Conservation (phyloP, 2,329 filamentous ascomycete species). For the Podosphaera fusca region DNA sequence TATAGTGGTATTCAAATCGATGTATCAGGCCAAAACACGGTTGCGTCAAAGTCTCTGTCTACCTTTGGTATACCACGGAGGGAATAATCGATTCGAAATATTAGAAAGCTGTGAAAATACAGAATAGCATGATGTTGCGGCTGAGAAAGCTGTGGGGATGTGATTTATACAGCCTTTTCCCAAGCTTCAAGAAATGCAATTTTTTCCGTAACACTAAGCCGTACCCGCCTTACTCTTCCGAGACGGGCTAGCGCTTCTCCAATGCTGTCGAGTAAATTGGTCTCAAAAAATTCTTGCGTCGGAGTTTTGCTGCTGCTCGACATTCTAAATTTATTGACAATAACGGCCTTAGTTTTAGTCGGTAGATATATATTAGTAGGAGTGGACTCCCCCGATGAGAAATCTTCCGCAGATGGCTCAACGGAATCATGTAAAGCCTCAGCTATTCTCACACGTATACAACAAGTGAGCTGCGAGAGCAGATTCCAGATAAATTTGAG, state of each 20-base stretch:
- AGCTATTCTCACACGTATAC: slow-evolving; percentile 75
- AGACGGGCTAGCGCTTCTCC: slow-evolving; percentile 71
- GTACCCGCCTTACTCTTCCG: slow-evolving; percentile 72
- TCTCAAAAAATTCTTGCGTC: slow-evolving; percentile 19
- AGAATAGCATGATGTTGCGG: no score
- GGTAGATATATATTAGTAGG: slow-evolving; percentile 10
- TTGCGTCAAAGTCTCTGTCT: no score
- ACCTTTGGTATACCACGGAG: no score
- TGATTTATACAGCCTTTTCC: slow-evolving; percentile 10
- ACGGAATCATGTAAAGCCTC: slow-evolving; percentile 37
- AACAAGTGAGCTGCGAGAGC: slow-evolving; percentile 64
- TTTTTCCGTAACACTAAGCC: slow-evolving; percentile 66
- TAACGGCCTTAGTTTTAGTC: slow-evolving; percentile 11
- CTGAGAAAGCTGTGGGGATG: no score
- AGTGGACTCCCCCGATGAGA: not conserved
- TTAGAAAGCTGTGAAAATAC: no score
- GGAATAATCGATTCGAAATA: no score
- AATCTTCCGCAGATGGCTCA: slow-evolving; percentile 11
- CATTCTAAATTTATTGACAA: slow-evolving; percentile 12
- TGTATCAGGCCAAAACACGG: no score
- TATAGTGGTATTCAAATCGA: no score
- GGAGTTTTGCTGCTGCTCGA: slow-evolving; percentile 15
- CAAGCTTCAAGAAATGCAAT: slow-evolving; percentile 55
- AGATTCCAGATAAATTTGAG: slow-evolving; percentile 63
- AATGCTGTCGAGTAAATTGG: slow-evolving; percentile 50